Percentiles rank a stretch among this genome's conserved stretches.
Conservation (phyloP, 2,329 filamentous ascomycete species). For the Beauveria sp. region DNA sequence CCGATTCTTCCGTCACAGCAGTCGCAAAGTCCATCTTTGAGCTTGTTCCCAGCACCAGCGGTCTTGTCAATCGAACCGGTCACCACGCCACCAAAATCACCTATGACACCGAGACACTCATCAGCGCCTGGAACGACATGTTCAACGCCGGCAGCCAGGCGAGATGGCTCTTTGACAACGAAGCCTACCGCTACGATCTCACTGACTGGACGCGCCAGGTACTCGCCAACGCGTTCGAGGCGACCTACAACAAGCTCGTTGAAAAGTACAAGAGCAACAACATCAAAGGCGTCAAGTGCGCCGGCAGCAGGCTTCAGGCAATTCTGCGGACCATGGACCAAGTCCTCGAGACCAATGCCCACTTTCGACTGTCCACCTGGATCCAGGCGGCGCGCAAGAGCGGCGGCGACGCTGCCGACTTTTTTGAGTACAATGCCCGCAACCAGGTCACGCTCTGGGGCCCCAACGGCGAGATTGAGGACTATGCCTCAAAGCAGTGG, state of each 20-base stretch:
- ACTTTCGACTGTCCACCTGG: constrained; percentile 6
- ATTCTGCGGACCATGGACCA: constrained; percentile 7
- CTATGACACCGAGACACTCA: constrained; percentile 29
- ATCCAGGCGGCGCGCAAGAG: constrained; percentile 1
- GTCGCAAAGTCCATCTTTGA: constrained; percentile 39
- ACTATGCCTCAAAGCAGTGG: constrained; percentile 41
- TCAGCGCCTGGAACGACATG: constrained; percentile 30
- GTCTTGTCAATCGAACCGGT: constrained; percentile 28
- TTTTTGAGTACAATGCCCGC: constrained; percentile 35
- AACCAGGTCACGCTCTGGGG: constrained; percentile 44
- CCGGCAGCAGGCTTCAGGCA: neutral
- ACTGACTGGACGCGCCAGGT: constrained; percentile 40
- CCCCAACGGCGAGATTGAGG: constrained; percentile 28
- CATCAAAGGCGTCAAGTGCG: neutral
- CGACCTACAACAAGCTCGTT: constrained; percentile 28
- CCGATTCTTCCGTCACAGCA: constrained; percentile 19
- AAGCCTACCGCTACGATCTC: constrained; percentile 35
- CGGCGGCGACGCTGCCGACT: constrained; percentile 19
- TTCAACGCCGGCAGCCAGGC: constrained; percentile 25
- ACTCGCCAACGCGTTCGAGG: constrained; percentile 34
- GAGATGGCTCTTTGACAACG: constrained; percentile 28
- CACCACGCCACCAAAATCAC: constrained; percentile 30
- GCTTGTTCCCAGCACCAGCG: constrained; percentile 31
- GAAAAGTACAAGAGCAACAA: constrained; percentile 21
- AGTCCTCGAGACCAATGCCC: constrained; percentile 4